A percentile compares a stretch with the other conserved stretches of the same genome.
These are phyloP conservation scores for Fusarium agapanthi DNA, from an alignment of 2,329 filamentous ascomycete species.

Conservation along the genomic window DNA sequence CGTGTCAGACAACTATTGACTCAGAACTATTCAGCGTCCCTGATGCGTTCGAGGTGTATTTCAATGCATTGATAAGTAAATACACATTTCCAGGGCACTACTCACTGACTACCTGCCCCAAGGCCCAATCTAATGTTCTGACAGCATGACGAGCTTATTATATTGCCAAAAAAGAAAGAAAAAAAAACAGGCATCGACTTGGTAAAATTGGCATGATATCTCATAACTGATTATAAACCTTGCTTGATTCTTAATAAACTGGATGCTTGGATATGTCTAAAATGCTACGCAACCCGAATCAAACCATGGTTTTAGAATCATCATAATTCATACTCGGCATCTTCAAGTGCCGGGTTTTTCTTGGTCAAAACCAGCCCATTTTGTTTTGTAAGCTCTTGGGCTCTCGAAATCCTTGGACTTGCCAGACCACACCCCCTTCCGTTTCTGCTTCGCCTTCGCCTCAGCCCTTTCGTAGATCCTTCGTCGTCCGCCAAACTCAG, in stretches of 20 bases:
- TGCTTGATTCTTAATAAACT: not conserved
- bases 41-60: not conserved
- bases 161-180: constrained; percentile 16
- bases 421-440: constrained; percentile 79
- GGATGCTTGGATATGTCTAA: not conserved
- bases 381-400: constrained; percentile 85
- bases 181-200: not conserved
- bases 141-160: not conserved
- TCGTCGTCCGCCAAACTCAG: constrained; percentile 82
- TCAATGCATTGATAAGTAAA: not conserved
- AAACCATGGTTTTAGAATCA: not conserved
- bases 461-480: constrained; percentile 72
- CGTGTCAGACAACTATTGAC: constrained; percentile 27
- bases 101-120: not conserved
- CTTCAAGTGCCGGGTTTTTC: constrained; percentile 29
- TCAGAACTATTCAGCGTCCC: not conserved
- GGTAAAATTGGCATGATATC: not conserved
- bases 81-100: not conserved
- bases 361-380: constrained; percentile 41
- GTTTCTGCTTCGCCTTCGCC: constrained; percentile 69
- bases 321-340: constrained; percentile 5
- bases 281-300: constrained; percentile 11
- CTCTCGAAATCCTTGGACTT: constrained; percentile 75
- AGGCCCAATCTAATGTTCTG: not conserved
- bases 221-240: not conserved